Evolutionary conservation across 176 grass and related monocot genomes (phyloP), one percentile per base, ranked within the genome.

Genomic region (Phoenix dactylifera): DNA sequence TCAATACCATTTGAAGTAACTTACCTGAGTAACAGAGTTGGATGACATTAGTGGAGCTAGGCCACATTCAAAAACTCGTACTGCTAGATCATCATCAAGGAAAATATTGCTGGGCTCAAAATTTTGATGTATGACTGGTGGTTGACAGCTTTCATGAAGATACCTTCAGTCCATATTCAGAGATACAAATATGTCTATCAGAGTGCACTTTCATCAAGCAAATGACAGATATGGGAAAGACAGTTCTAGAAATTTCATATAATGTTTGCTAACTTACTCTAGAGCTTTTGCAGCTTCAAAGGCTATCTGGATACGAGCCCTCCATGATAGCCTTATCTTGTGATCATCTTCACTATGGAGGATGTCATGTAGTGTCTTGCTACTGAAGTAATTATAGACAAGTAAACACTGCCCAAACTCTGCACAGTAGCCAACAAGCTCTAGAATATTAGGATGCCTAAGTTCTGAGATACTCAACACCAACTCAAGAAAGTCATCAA

Each of bases 361-460:
- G 50, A 75, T 64, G 51, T 91, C 87, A 80, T 85, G 30, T 52
- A 97, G 75, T 59, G 81, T 97, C 61, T 59, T 87, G 67, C 75
- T 77, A 69, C 87, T 91, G 72, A 85, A 97, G 79, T 85, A 72
- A 65, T 61, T 77, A 62, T 97, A 91, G 49, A 97, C 84, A 56
- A 97, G 92, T 73, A 97, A 79, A 30, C 78, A 16, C 54, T 97
- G 87, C 24, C 59, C 83, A 72, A 82, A 89, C 62, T 90, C 86
- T 48, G 75, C 74, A 82, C 87, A 88, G 23, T 88, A 97, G 66
- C 92, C 92, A 65, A 91, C 87, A 75, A 97, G 84, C 65, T 85
- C 78, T 60, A 80, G 63, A 64, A 97, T 79, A 44, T 82, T 82
- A 22, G 71, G 58, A 75, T 97, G 92, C 57, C 72, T 68, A 72